Percentiles rank a stretch among this genome's conserved stretches.
phyloP scores from a whole-genome alignment of 2,329 filamentous ascomycete genomes.

The Pseudogymnoascus sp. region DNA sequence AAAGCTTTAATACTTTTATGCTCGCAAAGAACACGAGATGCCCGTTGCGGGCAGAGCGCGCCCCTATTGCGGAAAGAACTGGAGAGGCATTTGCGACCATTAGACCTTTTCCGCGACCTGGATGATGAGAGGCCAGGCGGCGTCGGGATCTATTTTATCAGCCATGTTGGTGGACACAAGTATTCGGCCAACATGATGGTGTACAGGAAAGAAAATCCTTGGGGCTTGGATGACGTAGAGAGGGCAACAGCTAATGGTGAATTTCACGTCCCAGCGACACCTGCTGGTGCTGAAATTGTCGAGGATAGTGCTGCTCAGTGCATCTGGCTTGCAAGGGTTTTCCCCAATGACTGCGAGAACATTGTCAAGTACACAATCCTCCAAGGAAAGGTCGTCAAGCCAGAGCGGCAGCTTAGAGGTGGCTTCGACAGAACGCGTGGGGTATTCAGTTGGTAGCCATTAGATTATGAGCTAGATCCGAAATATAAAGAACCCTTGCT shows the following conservation, averaged over 20 bases:
- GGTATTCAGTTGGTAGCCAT: constrained; percentile 70
- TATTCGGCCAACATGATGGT: constrained; percentile 92
- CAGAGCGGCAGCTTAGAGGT: constrained; percentile 72
- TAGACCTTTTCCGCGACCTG: constrained; percentile 78
- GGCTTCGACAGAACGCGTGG: constrained; percentile 81
- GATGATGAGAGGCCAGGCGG: constrained; percentile 85
- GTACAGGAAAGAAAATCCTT: constrained; percentile 51
- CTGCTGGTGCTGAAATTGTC: constrained; percentile 28
- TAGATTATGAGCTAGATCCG: background rate
- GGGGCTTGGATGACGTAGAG: constrained; percentile 25
- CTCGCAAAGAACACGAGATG: constrained; percentile 89
- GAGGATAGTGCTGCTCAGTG: constrained; percentile 67
- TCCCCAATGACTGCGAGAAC: constrained; percentile 87
- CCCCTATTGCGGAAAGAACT: constrained; percentile 83
- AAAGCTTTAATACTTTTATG: constrained; percentile 84
- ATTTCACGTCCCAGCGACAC: background rate
- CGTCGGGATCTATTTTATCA: constrained; percentile 93
- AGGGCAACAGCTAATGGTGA: constrained; percentile 26
- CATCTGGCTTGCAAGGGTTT: constrained; percentile 82
- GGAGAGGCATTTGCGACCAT: constrained; percentile 75
- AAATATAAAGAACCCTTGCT: background rate
- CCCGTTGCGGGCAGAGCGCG: constrained; percentile 87
- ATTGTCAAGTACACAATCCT: constrained; percentile 81
- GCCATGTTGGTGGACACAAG: constrained; percentile 93
- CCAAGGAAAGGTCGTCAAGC: constrained; percentile 91